Base-by-base conservation (phyloP, 306 rosid genomes). In the Neltuma alba region DNA sequence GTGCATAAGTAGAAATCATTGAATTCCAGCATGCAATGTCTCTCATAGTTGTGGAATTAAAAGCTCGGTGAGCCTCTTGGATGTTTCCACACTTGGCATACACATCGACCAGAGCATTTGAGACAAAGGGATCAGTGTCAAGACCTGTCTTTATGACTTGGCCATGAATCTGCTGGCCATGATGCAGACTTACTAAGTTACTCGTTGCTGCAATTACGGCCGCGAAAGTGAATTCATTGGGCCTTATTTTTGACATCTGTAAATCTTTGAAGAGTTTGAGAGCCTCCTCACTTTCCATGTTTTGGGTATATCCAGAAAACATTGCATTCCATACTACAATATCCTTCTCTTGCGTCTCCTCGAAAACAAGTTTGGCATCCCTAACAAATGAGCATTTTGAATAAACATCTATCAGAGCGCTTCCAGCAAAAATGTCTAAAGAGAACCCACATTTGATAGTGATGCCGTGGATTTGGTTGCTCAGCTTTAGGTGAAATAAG, bases 1-100 rank as follows among this genome's bases (percentile, higher is more conserved):
- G 94, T 16, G 98, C 97, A 81, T 91, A 89, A 3, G 94, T 89
- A 27, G 97, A 86, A 41, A 94, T 86, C 89, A 94, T 92, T 63
- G 98, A 89, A 83, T 94, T 94, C 98, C 97, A 94, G 74, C 98
- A 94, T 16, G 93, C 93, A 66, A 83, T 67, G 63, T 94, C 98
- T 80, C 84, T 91, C 80, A 27, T 30, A 76, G 55, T 69, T 63
- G 89, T 83, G 8, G 85, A 82, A 76, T 45, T 58, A 84, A 92
- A 94, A 9, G 81, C 74, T 84, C 79, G 80, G 76, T 69, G 71
- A 76, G 97, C 97, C 71, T 94, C 97, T 79, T 81, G 74, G 18
- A 91, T 77, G 85, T 89, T 83, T 84, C 98, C 97, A 73, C 97
- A 92, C 75, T 94, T 92, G 45, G 97, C 85, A 83, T 92, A 92